Evolutionary conservation across 2,329 filamentous ascomycete species (phyloP).

Genomic region (Apiospora phragmitis): DNA sequence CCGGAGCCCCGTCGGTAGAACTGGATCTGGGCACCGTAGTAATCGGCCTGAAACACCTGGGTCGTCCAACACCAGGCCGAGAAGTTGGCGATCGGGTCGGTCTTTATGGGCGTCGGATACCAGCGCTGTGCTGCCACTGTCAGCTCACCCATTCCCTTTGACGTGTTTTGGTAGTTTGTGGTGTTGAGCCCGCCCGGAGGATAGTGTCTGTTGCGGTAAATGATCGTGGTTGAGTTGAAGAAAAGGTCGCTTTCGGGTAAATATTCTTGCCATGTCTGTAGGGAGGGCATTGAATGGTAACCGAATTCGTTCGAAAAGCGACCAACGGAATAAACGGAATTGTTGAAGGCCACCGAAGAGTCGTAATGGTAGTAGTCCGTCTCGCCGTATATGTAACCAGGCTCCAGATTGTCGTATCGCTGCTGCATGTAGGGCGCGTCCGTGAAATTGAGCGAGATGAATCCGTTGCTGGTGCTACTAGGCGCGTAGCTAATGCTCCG

Average conservation of each 20-base stretch:
- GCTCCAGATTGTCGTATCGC: slow-evolving; percentile 54
- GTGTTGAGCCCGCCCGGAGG: slow-evolving; percentile 49
- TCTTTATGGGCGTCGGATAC: slow-evolving; percentile 57
- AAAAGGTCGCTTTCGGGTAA: slow-evolving; percentile 49
- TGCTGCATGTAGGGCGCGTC: slow-evolving; percentile 53
- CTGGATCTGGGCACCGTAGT: slow-evolving; percentile 60
- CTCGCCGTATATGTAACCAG: slow-evolving; percentile 57
- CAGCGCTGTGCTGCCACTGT: slow-evolving; percentile 54
- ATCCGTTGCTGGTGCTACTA: slow-evolving; percentile 61
- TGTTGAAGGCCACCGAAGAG: slow-evolving; percentile 51
- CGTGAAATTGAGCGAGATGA: slow-evolving; percentile 53
- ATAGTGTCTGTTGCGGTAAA: slow-evolving; percentile 61
- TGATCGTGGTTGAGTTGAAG: slow-evolving; percentile 58
- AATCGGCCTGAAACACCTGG: slow-evolving; percentile 65
- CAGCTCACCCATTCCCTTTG: slow-evolving; percentile 56
- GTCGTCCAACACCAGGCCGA: slow-evolving; percentile 62
- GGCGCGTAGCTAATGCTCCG: slow-evolving; percentile 62
- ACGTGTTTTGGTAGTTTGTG: slow-evolving; percentile 43
- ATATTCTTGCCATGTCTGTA: slow-evolving; percentile 58
- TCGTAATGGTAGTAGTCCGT: slow-evolving; percentile 64
- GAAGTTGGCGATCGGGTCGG: slow-evolving; percentile 57
- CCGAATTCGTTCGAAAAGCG: slow-evolving; percentile 66
- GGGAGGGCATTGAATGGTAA: slow-evolving; percentile 61
- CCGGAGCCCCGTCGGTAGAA: slow-evolving; percentile 63
- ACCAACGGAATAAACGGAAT: slow-evolving; percentile 55